Evolutionary conservation across 192 early-diverging fungal genomes (phyloP).

Genomic region (Chytriomyces sp.): DNA sequence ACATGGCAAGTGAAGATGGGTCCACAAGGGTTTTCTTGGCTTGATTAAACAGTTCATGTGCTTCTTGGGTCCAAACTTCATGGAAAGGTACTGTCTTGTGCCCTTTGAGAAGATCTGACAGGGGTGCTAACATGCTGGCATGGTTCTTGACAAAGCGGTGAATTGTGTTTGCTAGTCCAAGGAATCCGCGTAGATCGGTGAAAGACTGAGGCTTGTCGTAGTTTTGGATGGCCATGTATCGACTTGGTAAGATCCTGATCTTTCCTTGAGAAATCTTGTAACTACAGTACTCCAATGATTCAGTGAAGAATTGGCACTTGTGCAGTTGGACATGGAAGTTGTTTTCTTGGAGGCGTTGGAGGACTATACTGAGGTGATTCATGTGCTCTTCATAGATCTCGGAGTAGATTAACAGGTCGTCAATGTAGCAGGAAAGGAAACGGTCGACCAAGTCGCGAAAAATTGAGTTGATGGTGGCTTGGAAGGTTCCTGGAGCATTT

Average conservation of each 20-base stretch:
- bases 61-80: not conserved
- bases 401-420: not conserved
- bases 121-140: constrained; percentile 11
- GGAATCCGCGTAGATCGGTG: constrained; percentile 24
- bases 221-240: constrained; percentile 10
- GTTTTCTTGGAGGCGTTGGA: constrained; percentile 30
- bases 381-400: not conserved
- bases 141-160: constrained; percentile 17
- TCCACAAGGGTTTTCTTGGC: not conserved
- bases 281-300: constrained; percentile 26
- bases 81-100: not conserved
- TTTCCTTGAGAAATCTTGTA: constrained; percentile 17
- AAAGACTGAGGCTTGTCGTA: not conserved
- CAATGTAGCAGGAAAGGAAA: not conserved
- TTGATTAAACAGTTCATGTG: not conserved
- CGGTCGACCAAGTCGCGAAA: not conserved
- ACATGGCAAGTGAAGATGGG: constrained; percentile 6
- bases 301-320: constrained; percentile 21
- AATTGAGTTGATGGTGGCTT: too few relatives aligned
- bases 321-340: constrained; percentile 16
- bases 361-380: not conserved
- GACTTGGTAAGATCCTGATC: constrained; percentile 11
- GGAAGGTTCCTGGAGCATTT: too few relatives aligned
- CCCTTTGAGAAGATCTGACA: constrained; percentile 19
- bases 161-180: constrained; percentile 33